Conservation (phyloP, 2,329 filamentous ascomycete genomes). For the Colletotrichum eremochloae region DNA sequence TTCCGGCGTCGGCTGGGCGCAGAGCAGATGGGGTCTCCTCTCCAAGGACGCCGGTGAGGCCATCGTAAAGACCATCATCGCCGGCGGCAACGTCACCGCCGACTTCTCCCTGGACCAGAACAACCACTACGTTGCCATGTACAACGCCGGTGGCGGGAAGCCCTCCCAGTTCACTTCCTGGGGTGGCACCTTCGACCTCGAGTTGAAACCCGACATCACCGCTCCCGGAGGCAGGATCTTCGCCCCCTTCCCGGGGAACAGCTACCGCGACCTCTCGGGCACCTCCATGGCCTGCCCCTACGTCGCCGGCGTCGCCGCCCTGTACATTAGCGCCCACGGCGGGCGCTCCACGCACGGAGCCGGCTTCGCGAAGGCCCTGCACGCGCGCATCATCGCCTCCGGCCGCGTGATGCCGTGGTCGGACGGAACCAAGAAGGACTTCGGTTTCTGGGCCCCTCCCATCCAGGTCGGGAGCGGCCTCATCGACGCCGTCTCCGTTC, state of each 20-base stretch:
- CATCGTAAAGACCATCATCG: conserved; percentile 49
- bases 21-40: conserved; percentile 33
- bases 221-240: conserved; percentile 64
- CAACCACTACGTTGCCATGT: conserved; percentile 35
- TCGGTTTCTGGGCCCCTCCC: conserved; percentile 50
- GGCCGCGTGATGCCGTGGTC: conserved; percentile 39
- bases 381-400: conserved; percentile 40
- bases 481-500: conserved; percentile 49
- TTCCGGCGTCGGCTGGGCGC: conserved; percentile 32
- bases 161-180: conserved; percentile 63
- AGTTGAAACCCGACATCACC: conserved; percentile 64
- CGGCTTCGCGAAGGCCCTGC: conserved; percentile 40
- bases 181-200: conserved; percentile 59
- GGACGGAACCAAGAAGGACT: conserved; percentile 38
- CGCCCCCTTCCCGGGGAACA: conserved; percentile 60
- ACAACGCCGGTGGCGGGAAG: conserved; percentile 51
- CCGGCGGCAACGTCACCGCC: conserved; percentile 50
- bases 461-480: conserved; percentile 57
- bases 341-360: conserved; percentile 53
- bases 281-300: conserved; percentile 71
- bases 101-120: conserved; percentile 43
- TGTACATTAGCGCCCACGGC: conserved; percentile 59
- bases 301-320: conserved; percentile 62
- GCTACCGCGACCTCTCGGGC: conserved; percentile 63
- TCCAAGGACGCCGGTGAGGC: conserved; percentile 47